These are phyloP conservation scores for Pelargonium fulgidum DNA, from an alignment of 441 rosid species.

Conservation along the genomic window DNA sequence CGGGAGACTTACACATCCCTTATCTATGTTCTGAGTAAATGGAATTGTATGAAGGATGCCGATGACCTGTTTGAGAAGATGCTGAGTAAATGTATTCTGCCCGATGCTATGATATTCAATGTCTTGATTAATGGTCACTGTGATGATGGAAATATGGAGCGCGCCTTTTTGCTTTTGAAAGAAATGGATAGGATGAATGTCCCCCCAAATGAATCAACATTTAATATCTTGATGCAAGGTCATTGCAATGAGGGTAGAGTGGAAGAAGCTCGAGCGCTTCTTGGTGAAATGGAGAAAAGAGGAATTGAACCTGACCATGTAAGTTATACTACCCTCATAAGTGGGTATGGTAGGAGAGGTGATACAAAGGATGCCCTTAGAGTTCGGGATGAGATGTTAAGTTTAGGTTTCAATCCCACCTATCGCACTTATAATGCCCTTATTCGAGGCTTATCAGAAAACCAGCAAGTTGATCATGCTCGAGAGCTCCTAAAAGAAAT, in stretches of 20 bases:
- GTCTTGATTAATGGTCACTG: slow-evolving; percentile 76
- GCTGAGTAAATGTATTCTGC: slow-evolving; percentile 32
- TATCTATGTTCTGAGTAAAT: slow-evolving; percentile 55
- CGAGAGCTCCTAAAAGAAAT: slow-evolving; percentile 73
- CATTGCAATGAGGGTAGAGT: slow-evolving; percentile 69
- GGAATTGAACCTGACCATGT: slow-evolving; percentile 76
- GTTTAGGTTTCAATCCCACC: slow-evolving; percentile 72
- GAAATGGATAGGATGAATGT: slow-evolving; percentile 65
- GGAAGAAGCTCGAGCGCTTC: slow-evolving; percentile 73
- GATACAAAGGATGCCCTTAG: slow-evolving; percentile 67
- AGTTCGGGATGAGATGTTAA: slow-evolving; percentile 76
- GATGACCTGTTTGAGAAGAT: slow-evolving; percentile 62
- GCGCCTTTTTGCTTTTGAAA: slow-evolving; percentile 52
- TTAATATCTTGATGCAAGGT: slow-evolving; percentile 80
- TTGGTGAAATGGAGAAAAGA: slow-evolving; percentile 66
- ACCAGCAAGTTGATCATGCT: slow-evolving; percentile 58
- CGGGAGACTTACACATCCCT: slow-evolving; percentile 67
- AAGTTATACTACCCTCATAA: slow-evolving; percentile 79
- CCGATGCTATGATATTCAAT: slow-evolving; percentile 70
- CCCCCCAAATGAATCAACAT: slow-evolving; percentile 82
- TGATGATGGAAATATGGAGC: slow-evolving; percentile 52
- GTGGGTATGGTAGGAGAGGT: slow-evolving; percentile 81
- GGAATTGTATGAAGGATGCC: slow-evolving; percentile 58
- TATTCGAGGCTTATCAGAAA: slow-evolving; percentile 66
- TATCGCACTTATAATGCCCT: slow-evolving; percentile 77